phyloP scores from a whole-genome alignment of 768 basidiomycete genomes.

The Chalciporus pseudorubinellus region DNA sequence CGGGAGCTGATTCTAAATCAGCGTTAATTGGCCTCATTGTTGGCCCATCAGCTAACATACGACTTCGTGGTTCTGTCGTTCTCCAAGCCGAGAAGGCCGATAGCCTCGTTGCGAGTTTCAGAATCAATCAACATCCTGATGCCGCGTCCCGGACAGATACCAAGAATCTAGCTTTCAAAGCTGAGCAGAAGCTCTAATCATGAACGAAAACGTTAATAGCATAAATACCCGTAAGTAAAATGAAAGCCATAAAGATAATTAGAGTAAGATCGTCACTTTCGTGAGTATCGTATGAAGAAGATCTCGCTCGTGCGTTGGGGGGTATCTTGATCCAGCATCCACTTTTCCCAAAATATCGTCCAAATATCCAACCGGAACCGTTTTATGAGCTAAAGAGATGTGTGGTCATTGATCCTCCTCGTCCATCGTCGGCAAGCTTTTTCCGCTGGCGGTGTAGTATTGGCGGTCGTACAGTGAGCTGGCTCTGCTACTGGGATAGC shows the following conservation, averaged over 20 bases:
- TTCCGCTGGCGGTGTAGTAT: conserved; percentile 16
- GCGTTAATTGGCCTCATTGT: neutral
- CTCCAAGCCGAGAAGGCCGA: neutral
- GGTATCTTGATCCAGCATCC: neutral
- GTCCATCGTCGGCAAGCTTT: conserved; percentile 9
- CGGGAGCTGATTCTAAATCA: neutral
- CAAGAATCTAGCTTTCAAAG: neutral
- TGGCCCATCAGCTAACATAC: neutral
- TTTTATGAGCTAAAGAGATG: neutral
- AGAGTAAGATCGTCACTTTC: conserved; percentile 5
- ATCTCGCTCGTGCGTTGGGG: neutral
- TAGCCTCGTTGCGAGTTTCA: neutral
- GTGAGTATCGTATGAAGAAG: conserved; percentile 10
- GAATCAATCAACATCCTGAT: neutral
- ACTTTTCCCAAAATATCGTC: neutral
- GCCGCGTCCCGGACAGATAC: conserved; percentile 2
- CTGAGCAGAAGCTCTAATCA: conserved; percentile 1
- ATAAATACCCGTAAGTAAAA: conserved; percentile 23
- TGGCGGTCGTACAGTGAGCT: conserved; percentile 12
- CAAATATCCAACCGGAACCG: neutral
- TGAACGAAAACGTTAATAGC: conserved; percentile 17
- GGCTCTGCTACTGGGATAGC: neutral
- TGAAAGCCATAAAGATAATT: conserved; percentile 28
- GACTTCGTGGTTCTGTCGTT: neutral
- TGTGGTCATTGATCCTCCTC: conserved; percentile 6